Percentiles rank a stretch among this genome's conserved stretches.
These are phyloP conservation scores for Henckelia pumila DNA, from an alignment of 257 asterid species.

Conservation along the genomic window DNA sequence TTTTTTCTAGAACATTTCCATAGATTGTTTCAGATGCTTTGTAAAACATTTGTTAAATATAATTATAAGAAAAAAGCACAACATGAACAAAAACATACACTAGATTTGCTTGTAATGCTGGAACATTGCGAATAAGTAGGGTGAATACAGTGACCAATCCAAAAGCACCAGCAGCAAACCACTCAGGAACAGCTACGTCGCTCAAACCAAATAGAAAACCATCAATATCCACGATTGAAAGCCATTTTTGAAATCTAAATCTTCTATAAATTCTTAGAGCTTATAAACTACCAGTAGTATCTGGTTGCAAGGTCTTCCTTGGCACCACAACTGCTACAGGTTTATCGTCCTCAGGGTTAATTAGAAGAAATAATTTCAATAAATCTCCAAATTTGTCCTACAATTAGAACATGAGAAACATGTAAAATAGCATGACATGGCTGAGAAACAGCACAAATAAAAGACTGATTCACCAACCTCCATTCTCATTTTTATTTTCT, in stretches of 20 bases:
- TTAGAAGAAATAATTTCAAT: constrained; percentile 75
- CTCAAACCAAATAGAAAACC: constrained; percentile 25
- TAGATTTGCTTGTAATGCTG: constrained; percentile 75
- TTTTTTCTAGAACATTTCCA: neutral
- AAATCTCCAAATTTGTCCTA: constrained; percentile 90
- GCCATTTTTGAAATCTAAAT: constrained; percentile 4
- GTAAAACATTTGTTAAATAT: neutral
- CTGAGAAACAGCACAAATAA: constrained; percentile 23
- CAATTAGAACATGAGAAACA: constrained; percentile 30
- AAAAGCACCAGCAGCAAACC: constrained; percentile 97
- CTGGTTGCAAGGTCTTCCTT: constrained; percentile 78
- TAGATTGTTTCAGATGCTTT: neutral
- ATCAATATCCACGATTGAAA: constrained; percentile 4
- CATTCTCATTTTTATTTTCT: constrained; percentile 77
- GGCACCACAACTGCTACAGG: constrained; percentile 99
- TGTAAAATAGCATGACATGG: constrained; percentile 22
- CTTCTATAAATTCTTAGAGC: constrained; percentile 2
- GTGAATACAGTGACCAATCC: constrained; percentile 88
- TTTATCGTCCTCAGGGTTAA: constrained; percentile 92
- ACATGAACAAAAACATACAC: constrained; percentile 48
- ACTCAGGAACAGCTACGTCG: constrained; percentile 90
- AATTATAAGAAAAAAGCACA: constrained; percentile 8
- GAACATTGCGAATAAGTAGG: constrained; percentile 85
- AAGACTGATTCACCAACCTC: constrained; percentile 52
- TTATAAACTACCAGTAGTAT: constrained; percentile 53